Evolutionary conservation across 371 early-diverging fungal species (phyloP).

Genomic region (Polyrhizophydium stewartii): DNA sequence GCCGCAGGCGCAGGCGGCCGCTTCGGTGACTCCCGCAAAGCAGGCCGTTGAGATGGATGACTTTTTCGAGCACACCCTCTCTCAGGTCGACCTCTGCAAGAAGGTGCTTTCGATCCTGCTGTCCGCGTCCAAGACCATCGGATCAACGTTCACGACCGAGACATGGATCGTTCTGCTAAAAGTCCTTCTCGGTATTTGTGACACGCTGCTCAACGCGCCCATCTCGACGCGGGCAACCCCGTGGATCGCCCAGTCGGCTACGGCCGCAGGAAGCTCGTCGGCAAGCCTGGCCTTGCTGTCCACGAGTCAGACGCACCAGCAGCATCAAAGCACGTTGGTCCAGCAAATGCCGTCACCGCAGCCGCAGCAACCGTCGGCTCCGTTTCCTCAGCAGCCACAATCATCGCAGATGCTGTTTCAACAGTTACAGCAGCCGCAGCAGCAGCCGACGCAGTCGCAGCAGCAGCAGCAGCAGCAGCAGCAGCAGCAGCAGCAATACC

Average conservation of each 20-base stretch:
- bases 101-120: conserved; percentile 60
- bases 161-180: conserved; percentile 77
- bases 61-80: conserved; percentile 5
- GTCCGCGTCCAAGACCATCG: conserved; percentile 60
- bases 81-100: conserved; percentile 69
- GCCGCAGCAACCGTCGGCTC: too few species aligned
- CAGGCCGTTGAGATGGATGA: conserved; percentile 6
- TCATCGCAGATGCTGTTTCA: too few species aligned
- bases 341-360: too few species aligned
- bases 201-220: conserved; percentile 61
- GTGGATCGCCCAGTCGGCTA: too few species aligned
- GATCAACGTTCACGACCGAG: conserved; percentile 49
- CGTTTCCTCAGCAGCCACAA: too few species aligned
- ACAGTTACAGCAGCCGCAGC: too few species aligned
- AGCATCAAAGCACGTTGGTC: too few species aligned
- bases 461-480: too few species aligned
- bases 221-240: conserved; percentile 12
- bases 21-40: neutral
- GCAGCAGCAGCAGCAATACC: too few species aligned
- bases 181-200: conserved; percentile 66
- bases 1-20: neutral
- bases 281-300: neutral
- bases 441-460: too few species aligned
- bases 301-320: conserved; percentile 30
- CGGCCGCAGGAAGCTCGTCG: too few species aligned